Conservation (phyloP, 2,329 filamentous ascomycete species). For the Atkinsonella hypoxylon region DNA sequence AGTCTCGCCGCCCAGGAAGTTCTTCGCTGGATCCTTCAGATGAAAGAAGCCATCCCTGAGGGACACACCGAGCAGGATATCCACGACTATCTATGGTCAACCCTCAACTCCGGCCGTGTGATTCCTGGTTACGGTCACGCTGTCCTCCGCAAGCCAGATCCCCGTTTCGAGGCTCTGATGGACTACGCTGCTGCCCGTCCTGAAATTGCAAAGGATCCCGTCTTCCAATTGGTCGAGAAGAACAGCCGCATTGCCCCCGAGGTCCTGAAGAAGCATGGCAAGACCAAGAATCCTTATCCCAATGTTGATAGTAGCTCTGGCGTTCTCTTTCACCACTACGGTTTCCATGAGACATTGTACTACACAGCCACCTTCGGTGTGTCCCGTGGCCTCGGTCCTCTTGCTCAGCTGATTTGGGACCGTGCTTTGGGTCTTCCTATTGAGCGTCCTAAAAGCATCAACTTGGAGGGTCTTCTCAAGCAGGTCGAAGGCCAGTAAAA, state of each 20-base stretch:
- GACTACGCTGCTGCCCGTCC: conserved; percentile 80
- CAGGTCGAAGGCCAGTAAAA: conserved; percentile 36
- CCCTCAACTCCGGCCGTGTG: conserved; percentile 85
- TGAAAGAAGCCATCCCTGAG: conserved; percentile 77
- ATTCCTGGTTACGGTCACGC: conserved; percentile 94
- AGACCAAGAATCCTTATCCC: conserved; percentile 96
- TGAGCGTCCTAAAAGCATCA: conserved; percentile 96
- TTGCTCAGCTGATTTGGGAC: conserved; percentile 95
- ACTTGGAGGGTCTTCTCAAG: conserved; percentile 75
- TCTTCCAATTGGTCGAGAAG: conserved; percentile 88
- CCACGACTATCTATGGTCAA: conserved; percentile 81
- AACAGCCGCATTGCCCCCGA: conserved; percentile 85
- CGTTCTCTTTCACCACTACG: conserved; percentile 95
- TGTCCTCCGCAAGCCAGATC: conserved; percentile 91
- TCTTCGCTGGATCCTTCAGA: conserved; percentile 89
- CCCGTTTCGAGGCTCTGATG: conserved; percentile 92
- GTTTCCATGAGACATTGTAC: conserved; percentile 93
- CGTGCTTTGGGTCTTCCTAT: conserved; percentile 87
- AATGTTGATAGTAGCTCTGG: conserved; percentile 93
- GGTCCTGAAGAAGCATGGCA: conserved; percentile 89
- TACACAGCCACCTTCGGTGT: conserved; percentile 69
- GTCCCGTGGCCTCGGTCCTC: conserved; percentile 64
- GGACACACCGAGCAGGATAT: conserved; percentile 73
- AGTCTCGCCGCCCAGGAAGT: conserved; percentile 92
- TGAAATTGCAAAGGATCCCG: conserved; percentile 74